These are phyloP conservation scores for Neobulgaria alba DNA, from an alignment of 2,329 filamentous ascomycete genomes.

Conservation along the genomic window DNA sequence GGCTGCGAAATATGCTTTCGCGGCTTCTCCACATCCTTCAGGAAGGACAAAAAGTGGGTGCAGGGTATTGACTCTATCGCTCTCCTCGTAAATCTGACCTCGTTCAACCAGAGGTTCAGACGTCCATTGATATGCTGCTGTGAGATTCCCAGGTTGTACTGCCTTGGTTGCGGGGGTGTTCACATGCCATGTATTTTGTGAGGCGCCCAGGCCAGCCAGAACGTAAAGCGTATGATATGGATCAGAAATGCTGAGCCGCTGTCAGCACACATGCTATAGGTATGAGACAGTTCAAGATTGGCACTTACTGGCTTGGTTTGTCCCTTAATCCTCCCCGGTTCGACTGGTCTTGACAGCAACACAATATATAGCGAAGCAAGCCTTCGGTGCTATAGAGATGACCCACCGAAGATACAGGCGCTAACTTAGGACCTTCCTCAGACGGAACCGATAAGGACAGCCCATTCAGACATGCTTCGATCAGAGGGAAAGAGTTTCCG, in stretches of 20 bases:
- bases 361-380: slow-evolving; percentile 79
- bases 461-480: slow-evolving; percentile 68
- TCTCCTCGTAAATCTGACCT: slow-evolving; percentile 58
- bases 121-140: slow-evolving; percentile 31
- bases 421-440: slow-evolving; percentile 1
- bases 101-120: slow-evolving; percentile 38
- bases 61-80: slow-evolving; percentile 59
- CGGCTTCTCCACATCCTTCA: slow-evolving; percentile 37
- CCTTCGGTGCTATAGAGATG: slow-evolving; percentile 75
- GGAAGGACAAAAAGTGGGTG: slow-evolving; percentile 86
- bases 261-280: slow-evolving; percentile 13
- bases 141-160: slow-evolving; percentile 25
- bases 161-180: slow-evolving; percentile 27
- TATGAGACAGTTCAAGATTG: neutral
- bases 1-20: slow-evolving; percentile 23
- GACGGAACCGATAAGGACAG: slow-evolving; percentile 28
- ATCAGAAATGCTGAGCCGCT: slow-evolving; percentile 56
- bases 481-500: slow-evolving; percentile 84
- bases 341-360: slow-evolving; percentile 70
- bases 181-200: slow-evolving; percentile 60
- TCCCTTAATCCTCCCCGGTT: slow-evolving; percentile 76
- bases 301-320: slow-evolving; percentile 78
- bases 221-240: slow-evolving; percentile 93
- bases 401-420: slow-evolving; percentile 22
- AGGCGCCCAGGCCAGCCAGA: slow-evolving; percentile 73